These are phyloP conservation scores for Lindgomyces ingoldianus DNA, from an alignment of 495 filamentous ascomycete genomes.

Conservation along the genomic window DNA sequence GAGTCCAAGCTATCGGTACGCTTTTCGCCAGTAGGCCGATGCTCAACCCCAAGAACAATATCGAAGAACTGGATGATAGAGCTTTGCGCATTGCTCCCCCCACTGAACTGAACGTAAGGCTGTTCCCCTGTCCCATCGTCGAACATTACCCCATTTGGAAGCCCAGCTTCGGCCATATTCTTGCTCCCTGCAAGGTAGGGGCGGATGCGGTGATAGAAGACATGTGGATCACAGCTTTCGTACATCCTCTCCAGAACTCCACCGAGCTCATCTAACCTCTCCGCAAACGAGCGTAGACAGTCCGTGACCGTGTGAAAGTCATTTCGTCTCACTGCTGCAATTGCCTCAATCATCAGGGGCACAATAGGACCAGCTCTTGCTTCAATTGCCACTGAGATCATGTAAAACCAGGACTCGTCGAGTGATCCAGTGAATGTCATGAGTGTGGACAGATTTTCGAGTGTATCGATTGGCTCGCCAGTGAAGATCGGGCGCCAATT, in stretches of 20 bases:
- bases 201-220: slow-evolving; percentile 91
- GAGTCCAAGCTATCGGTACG: slow-evolving; percentile 46
- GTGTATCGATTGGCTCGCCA: slow-evolving; percentile 73
- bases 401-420: slow-evolving; percentile 98
- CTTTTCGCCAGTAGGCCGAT: slow-evolving; percentile 80
- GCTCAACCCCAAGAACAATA: slow-evolving; percentile 84
- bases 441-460: slow-evolving; percentile 82
- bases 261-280: slow-evolving; percentile 81
- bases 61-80: slow-evolving; percentile 96
- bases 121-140: slow-evolving; percentile 70
- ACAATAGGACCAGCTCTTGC: slow-evolving; percentile 88
- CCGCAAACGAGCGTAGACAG: slow-evolving; percentile 75
- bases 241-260: slow-evolving; percentile 78
- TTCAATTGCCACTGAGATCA: slow-evolving; percentile 93
- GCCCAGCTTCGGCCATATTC: slow-evolving; percentile 91
- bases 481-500: slow-evolving; percentile 90
- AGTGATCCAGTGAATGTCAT: slow-evolving; percentile 91
- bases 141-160: slow-evolving; percentile 84
- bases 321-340: slow-evolving; percentile 72
- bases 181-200: slow-evolving; percentile 94
- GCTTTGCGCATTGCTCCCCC: slow-evolving; percentile 94
- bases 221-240: slow-evolving; percentile 86
- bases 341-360: slow-evolving; percentile 82
- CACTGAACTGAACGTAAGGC: slow-evolving; percentile 75
- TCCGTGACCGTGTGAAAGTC: slow-evolving; percentile 71